These are phyloP conservation scores for Capsicum rhomboideum DNA, from an alignment of 257 asterid species.

Conservation along the genomic window DNA sequence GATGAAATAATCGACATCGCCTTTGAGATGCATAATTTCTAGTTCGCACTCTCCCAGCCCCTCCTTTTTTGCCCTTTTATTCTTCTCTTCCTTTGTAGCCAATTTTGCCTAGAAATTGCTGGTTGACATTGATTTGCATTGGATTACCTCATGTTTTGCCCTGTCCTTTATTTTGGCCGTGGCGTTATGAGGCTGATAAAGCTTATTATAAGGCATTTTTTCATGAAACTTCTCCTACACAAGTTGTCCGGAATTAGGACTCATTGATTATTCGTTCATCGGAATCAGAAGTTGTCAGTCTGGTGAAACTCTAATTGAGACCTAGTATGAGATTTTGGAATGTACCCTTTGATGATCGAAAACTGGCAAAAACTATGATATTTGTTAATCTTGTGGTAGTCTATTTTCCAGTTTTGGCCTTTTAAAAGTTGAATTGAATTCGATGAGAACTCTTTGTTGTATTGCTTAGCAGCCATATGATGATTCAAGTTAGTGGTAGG, in stretches of 20 bases:
- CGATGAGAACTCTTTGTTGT: background rate
- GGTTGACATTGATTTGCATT: slow-evolving; percentile 14
- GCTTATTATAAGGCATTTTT: background rate
- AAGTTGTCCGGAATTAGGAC: too few species aligned
- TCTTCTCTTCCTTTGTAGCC: slow-evolving; percentile 15
- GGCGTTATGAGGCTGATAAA: background rate
- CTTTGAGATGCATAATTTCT: slow-evolving; percentile 3
- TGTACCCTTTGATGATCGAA: background rate
- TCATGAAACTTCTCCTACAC: background rate
- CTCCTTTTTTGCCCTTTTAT: background rate
- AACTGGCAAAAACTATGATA: background rate
- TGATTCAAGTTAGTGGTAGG: background rate
- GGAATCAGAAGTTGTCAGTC: too few species aligned
- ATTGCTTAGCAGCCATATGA: background rate
- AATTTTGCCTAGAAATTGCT: slow-evolving; percentile 31
- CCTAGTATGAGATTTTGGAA: background rate
- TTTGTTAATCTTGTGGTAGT: background rate
- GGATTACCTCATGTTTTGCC: background rate
- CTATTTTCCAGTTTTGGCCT: background rate
- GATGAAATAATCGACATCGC: slow-evolving; percentile 37
- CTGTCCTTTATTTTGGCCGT: background rate
- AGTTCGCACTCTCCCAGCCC: background rate
- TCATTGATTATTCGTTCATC: too few species aligned
- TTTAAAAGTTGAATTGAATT: background rate
- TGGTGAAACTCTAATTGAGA: background rate